phyloP scores from a whole-genome alignment of 768 basidiomycete species.

The Amanita thiersii region DNA sequence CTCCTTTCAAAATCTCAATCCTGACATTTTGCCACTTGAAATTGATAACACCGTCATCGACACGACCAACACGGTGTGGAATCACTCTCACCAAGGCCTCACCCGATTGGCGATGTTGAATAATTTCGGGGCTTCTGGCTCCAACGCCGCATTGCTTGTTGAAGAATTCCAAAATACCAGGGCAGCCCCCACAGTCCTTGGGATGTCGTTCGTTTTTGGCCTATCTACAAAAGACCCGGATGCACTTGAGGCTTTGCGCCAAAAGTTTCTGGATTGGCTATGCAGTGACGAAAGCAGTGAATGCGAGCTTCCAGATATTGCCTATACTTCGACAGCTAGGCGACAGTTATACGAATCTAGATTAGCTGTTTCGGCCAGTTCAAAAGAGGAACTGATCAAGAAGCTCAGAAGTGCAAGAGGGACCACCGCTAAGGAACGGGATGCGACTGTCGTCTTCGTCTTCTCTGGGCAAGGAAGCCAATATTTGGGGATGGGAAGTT shows the following conservation, averaged over 20 bases:
- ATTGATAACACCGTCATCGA: conserved; percentile 43
- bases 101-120: conserved; percentile 54
- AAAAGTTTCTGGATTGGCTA: conserved; percentile 41
- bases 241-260: conserved; percentile 40
- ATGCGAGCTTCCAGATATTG: conserved; percentile 37
- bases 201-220: conserved; percentile 38
- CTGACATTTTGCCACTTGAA: conserved; percentile 39
- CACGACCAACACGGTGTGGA: conserved; percentile 33
- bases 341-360: conserved; percentile 48
- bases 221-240: conserved; percentile 50
- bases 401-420: conserved; percentile 30
- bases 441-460: conserved; percentile 45
- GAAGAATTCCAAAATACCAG: conserved; percentile 31
- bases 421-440: conserved; percentile 18
- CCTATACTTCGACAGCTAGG: conserved; percentile 64
- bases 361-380: conserved; percentile 37
- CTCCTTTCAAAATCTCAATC: conserved; percentile 48
- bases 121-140: conserved; percentile 72
- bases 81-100: conserved; percentile 18
- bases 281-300: conserved; percentile 16
- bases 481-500: conserved; percentile 54
- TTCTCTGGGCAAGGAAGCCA: conserved; percentile 73
- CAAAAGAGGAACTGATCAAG: conserved; percentile 35
- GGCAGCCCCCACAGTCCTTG: not conserved
- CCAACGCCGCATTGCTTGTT: conserved; percentile 54